Percentiles rank a stretch among this genome's conserved stretches.
Evolutionary conservation across 2,329 filamentous ascomycete genomes (phyloP).

Genomic region (Fusarium austroafricanum): DNA sequence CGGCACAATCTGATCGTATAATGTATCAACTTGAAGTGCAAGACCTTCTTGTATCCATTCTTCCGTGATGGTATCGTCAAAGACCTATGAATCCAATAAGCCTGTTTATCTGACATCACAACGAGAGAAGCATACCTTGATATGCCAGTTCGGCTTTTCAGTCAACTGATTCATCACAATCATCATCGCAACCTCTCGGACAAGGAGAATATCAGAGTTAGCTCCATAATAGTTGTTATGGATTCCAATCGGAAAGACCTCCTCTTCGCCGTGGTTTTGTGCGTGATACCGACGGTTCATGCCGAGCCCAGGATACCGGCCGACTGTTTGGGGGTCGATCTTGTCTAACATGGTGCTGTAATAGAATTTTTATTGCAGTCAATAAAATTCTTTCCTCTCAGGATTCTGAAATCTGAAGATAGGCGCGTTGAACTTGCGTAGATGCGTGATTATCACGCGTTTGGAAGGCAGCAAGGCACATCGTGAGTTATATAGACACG

Average conservation of each 20-base stretch:
- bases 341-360: not conserved
- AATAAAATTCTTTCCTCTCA: not conserved
- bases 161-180: constrained; percentile 44
- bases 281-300: not conserved
- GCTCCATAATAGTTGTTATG: not conserved
- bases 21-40: constrained; percentile 4
- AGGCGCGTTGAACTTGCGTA: not conserved
- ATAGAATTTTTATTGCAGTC: not conserved
- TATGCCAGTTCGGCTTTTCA: constrained; percentile 44
- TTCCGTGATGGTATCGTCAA: constrained; percentile 7
- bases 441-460: not conserved
- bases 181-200: constrained; percentile 44
- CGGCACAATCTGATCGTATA: constrained; percentile 18
- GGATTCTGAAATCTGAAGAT: no score
- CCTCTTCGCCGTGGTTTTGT: not conserved
- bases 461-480: no score
- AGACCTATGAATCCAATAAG: not conserved
- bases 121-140: constrained; percentile 16
- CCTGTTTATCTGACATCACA: not conserved
- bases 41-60: constrained; percentile 36
- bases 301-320: constrained; percentile 20
- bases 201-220: constrained; percentile 9
- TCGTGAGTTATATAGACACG: no score
- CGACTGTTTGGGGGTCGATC: not conserved
- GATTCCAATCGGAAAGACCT: not conserved